phyloP scores from a whole-genome alignment of 2,329 filamentous ascomycete species.

The Albophoma yamanashiensis region DNA sequence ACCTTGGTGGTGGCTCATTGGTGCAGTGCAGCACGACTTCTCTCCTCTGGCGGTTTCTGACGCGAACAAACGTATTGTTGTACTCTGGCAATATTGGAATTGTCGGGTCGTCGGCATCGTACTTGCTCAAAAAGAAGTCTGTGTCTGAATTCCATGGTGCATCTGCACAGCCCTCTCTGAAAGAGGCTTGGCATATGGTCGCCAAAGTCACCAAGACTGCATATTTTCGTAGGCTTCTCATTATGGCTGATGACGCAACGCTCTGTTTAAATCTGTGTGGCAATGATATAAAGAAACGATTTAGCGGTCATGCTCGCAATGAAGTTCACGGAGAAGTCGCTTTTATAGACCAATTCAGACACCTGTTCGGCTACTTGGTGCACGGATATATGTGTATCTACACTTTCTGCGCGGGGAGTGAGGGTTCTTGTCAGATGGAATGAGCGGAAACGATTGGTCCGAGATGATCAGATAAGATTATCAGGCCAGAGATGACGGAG shows the following conservation, averaged over 20 bases:
- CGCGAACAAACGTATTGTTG: constrained; percentile 5
- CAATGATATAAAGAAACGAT: neutral
- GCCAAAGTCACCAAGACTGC: neutral
- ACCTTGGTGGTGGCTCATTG: constrained; percentile 2
- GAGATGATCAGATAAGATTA: neutral
- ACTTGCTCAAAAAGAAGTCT: constrained; percentile 3
- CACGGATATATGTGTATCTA: neutral
- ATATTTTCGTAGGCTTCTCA: neutral
- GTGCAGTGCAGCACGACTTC: constrained; percentile 5
- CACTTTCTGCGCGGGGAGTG: neutral
- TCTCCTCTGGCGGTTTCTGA: constrained; percentile 2
- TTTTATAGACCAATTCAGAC: neutral
- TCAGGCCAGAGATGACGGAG: neutral
- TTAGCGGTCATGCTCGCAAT: neutral
- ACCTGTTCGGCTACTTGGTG: neutral
- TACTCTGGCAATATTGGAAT: constrained; percentile 1
- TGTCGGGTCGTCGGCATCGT: neutral
- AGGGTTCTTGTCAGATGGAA: neutral
- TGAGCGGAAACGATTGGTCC: neutral
- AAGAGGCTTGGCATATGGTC: constrained; percentile 1
- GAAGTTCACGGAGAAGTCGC: neutral
- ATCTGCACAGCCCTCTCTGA: constrained; percentile 1
- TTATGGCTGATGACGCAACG: neutral
- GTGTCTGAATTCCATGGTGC: constrained; percentile 3
- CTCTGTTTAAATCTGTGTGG: neutral